Evolutionary conservation across 208 protist species (phyloP).

Genomic region (Leishmania amazonensis): DNA sequence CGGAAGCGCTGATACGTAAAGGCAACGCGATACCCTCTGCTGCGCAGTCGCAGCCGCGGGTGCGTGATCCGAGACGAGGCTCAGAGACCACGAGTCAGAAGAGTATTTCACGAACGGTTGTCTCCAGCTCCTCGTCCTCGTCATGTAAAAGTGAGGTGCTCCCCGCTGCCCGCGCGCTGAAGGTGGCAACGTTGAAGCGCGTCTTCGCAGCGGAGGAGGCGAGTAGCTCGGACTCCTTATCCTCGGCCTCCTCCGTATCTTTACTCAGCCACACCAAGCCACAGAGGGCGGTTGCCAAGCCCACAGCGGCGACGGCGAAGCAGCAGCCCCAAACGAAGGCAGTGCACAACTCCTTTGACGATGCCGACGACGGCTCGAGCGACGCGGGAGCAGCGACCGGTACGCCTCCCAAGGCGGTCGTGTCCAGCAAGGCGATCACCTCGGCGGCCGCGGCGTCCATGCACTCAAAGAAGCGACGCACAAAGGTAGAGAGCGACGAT

Average conservation of each 20-base stretch:
- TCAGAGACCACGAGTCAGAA: background rate
- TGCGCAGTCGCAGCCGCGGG: background rate
- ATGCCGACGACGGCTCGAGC: constrained; percentile 23
- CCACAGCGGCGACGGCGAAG: background rate
- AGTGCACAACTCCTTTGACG: constrained; percentile 30
- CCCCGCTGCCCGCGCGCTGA: background rate
- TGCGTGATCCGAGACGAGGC: background rate
- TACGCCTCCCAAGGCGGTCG: background rate
- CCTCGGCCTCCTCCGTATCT: constrained; percentile 5
- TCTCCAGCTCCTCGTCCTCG: constrained; percentile 1
- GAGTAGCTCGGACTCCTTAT: background rate
- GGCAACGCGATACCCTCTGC: background rate
- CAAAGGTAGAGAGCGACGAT: background rate
- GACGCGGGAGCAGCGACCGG: background rate
- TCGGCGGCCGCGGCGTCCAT: no score
- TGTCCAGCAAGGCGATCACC: background rate
- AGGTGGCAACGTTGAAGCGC: constrained; percentile 4
- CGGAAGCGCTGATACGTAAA: background rate
- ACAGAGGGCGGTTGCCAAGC: background rate
- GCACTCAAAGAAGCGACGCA: background rate
- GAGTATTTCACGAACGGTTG: background rate
- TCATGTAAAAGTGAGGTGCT: background rate
- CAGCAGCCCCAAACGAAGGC: background rate
- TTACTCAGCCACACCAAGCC: background rate
- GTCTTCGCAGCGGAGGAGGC: background rate